phyloP scores from a whole-genome alignment of 768 basidiomycete species.

The Kwoniella botswanensis region DNA sequence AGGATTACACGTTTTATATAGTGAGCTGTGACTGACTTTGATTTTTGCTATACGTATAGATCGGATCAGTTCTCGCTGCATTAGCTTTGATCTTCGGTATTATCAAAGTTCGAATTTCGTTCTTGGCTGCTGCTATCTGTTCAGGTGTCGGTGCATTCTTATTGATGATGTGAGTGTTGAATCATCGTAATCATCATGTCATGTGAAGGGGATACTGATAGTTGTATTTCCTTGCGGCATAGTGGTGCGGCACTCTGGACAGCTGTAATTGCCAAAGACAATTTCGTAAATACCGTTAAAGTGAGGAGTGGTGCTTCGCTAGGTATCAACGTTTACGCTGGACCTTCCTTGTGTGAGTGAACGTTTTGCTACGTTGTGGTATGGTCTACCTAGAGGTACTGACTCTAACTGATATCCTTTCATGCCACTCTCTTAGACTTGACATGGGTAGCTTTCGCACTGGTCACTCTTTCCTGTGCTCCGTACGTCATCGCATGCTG shows the following conservation, averaged over 20 bases:
- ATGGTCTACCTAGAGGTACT: too few species aligned
- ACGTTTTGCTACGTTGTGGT: background rate
- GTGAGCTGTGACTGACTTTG: conserved; percentile 1
- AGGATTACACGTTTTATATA: too few species aligned
- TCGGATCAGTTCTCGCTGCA: conserved; percentile 46
- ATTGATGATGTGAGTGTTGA: conserved; percentile 47
- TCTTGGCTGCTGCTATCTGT: conserved; percentile 48
- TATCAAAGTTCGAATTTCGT: conserved; percentile 46
- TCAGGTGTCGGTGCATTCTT: conserved; percentile 40
- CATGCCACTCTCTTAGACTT: conserved; percentile 36
- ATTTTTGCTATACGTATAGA: conserved; percentile 22
- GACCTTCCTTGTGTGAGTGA: conserved; percentile 53
- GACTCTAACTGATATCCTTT: too few species aligned
- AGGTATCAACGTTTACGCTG: conserved; percentile 47
- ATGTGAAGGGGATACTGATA: too few species aligned
- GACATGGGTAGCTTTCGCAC: conserved; percentile 55
- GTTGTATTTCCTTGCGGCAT: too few species aligned
- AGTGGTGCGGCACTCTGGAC: conserved; percentile 57
- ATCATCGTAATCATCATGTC: too few species aligned
- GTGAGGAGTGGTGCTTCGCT: conserved; percentile 35
- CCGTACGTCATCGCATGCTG: conserved; percentile 55
- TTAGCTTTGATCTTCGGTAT: conserved; percentile 48
- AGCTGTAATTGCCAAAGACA: conserved; percentile 51
- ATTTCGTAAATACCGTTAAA: conserved; percentile 42
- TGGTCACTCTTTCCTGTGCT: conserved; percentile 44